Evolutionary conservation across 768 basidiomycete genomes (phyloP).

Genomic region (Phanerochaete sordida): DNA sequence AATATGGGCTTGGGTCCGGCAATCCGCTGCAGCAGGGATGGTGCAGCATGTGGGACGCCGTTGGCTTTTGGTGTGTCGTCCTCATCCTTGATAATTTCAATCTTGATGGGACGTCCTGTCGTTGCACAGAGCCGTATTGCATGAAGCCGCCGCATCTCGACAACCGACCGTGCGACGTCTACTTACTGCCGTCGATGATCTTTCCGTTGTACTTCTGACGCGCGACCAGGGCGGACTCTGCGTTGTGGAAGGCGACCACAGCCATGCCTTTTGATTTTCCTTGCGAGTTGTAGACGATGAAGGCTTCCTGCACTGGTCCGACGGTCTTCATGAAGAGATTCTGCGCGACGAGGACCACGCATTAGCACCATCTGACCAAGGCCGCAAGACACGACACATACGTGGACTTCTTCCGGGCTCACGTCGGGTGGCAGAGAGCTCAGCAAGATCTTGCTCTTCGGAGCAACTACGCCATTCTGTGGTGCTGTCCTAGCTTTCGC

Average conservation of each 20-base stretch:
- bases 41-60: constrained; percentile 24
- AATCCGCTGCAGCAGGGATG: constrained; percentile 39
- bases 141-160: constrained; percentile 5
- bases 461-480: not conserved
- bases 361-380: not conserved
- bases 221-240: constrained; percentile 61
- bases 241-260: constrained; percentile 60
- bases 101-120: constrained; percentile 63
- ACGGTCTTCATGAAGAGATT: constrained; percentile 75
- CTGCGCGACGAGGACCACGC: constrained; percentile 31
- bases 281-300: constrained; percentile 73
- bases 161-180: not conserved
- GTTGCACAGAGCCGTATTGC: not conserved
- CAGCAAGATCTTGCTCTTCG: constrained; percentile 60
- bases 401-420: constrained; percentile 64
- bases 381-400: constrained; percentile 19
- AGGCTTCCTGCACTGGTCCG: constrained; percentile 66
- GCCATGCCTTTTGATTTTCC: constrained; percentile 81
- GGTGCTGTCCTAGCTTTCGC: constrained; percentile 8
- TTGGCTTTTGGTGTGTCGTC: constrained; percentile 24
- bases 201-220: constrained; percentile 71
- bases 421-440: constrained; percentile 69
- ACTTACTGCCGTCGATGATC: constrained; percentile 63
- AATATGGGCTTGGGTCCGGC: constrained; percentile 12
- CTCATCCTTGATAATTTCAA: constrained; percentile 55